Evolutionary conservation across 108 stramenopile species (phyloP), one percentile per base, ranked within the genome.

Genomic region (Pseudonitzschia delicatissima): DNA sequence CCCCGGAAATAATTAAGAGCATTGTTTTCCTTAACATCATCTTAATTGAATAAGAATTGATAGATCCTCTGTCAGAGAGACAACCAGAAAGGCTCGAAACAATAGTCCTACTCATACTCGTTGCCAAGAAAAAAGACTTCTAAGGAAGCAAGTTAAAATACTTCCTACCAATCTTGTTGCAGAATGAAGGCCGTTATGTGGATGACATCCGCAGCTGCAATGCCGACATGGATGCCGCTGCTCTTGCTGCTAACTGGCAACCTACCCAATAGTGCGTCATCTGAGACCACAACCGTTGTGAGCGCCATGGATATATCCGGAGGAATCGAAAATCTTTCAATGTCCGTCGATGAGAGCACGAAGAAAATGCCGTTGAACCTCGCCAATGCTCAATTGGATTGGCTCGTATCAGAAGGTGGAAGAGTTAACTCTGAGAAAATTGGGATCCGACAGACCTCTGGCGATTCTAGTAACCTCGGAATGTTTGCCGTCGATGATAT

Each of bases 391-490:
- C 53, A 84, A 73, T 45, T 69, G 60, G 83, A 67, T 78, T 77
- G 78, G 78, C 64, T 80, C 67, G 76, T 76, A 77, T 76, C 77
- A 53, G 72, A 34, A 70, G 60, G 60, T 26, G 60, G 60, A 40
- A 23, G 4, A 7, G 20, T 61, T 12, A 26, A 61, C 8, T 5
- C 12, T 18, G 12, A 33, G 20, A 61, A 26, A 7, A 27, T 61
- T 23, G 26, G 3, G n/a, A 61, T 61, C 32, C 35, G 40, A 25
- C 50, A 12, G 20, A 51, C 23, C 18, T 40, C 60, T 3, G 0
- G 20, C 39, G 37, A 61, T 23, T 5, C n/a, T 21, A 42, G 12
- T 15, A 61, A 37, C 25, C 17, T 49, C 13, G 81, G 82, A 34
- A 34, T 80, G 25, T 80, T 80, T 64, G 82, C 79, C 61, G 70